Evolutionary conservation across 306 rosid species (phyloP), one percentile per base, ranked within the genome.

Genomic region (Quercus ilex): DNA sequence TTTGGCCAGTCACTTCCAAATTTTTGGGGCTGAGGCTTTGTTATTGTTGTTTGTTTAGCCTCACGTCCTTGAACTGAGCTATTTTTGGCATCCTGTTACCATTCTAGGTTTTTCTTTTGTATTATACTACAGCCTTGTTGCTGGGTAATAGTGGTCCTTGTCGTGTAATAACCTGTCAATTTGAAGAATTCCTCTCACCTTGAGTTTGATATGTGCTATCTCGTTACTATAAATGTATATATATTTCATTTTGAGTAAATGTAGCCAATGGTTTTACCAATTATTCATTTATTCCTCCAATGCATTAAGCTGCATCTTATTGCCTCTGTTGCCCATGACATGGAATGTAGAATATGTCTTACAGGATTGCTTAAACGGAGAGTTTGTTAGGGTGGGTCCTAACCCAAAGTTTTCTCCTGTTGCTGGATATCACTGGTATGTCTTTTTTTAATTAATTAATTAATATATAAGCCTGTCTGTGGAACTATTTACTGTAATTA

Each of bases 331-430:
- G 23, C 75, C 74, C 23, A 78, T 68, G 41, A 38, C 74, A 46
- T 83, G 69, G 64, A 73, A 68, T 82, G 58, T 71, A 56, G 78
- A 51, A 21, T 73, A 17, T 74, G 60, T 77, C 33, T 60, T 79
- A 77, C 82, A 95, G 98, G 96, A 91, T 74, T 95, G 98, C 88
- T 89, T 95, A 83, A 90, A 92, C 57, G 97, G 99, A 57, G 99
- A 95, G 89, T 95, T 92, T 90, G 99, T 92, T 43, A 85, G 98
- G 82, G 99, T 95, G 65, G 99, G 99, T 70, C 97, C 99, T 30
- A 95, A 95, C 84, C 90, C 96, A 0, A 92, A 86, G 82, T 93
- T 95, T 84, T 14, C 91, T 64, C 96, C 98, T 0, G 98, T 91
- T 52, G 98, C 99, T 82, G 97, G 94, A 78, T 93, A 91, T 80